A percentile compares a stretch with the other conserved stretches of the same genome.
phyloP scores from a whole-genome alignment of 83 land plant species.

The Diphasiastrum complanatum region DNA sequence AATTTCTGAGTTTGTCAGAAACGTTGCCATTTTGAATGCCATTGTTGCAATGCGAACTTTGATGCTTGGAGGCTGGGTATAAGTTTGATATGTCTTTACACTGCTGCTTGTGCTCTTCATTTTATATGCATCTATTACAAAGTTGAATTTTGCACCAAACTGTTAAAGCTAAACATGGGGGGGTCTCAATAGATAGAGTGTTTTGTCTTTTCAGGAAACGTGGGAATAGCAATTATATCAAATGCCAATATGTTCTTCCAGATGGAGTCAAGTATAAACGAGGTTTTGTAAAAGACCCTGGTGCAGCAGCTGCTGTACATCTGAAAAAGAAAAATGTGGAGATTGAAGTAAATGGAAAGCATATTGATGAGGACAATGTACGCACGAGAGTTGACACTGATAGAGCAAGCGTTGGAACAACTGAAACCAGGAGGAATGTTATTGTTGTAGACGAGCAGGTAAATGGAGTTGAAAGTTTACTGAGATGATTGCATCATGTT shows the following conservation, averaged over 20 bases:
- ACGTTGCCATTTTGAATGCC: too few relatives aligned
- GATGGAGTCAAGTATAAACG: slow-evolving; percentile 81
- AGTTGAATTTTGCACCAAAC: too few relatives aligned
- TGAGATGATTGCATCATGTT: too few relatives aligned
- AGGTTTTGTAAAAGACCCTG: slow-evolving; percentile 58
- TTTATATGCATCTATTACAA: too few relatives aligned
- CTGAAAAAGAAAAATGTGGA: not conserved
- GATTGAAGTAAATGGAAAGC: not conserved
- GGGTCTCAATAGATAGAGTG: too few relatives aligned
- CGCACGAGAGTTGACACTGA: slow-evolving; percentile 1
- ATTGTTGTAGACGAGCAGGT: slow-evolving; percentile 37
- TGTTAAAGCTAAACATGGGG: too few relatives aligned
- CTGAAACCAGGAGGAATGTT: slow-evolving; percentile 14
- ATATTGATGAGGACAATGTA: not conserved
- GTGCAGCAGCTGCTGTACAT: not conserved
- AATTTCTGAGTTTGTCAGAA: too few relatives aligned
- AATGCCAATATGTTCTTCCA: slow-evolving; percentile 81
- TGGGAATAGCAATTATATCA: slow-evolving; percentile 53
- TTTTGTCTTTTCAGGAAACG: slow-evolving; percentile 35
- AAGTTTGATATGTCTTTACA: too few relatives aligned
- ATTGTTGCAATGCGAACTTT: too few relatives aligned
- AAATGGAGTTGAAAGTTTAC: slow-evolving; percentile 33
- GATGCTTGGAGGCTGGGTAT: too few relatives aligned
- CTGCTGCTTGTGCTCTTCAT: too few relatives aligned
- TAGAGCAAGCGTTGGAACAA: slow-evolving; percentile 29